Base-by-base conservation (phyloP, 768 basidiomycete species). In the Boletales sp. region DNA sequence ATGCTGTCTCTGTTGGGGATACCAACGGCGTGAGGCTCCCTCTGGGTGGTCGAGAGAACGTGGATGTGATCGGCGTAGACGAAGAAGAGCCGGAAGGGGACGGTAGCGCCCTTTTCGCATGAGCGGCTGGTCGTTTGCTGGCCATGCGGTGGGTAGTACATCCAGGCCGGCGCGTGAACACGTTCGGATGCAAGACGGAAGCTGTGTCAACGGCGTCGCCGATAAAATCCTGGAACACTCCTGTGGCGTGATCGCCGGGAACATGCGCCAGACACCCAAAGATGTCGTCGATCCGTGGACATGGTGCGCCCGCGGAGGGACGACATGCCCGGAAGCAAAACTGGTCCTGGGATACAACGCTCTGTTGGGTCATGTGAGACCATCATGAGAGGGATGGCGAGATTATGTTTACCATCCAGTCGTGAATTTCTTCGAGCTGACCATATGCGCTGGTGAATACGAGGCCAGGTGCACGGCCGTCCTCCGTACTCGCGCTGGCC, bases 281-380 rank as follows among this genome's bases (percentile, higher is more conserved):
- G 21, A 71, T 49, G 45, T 79, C 75, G 61, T 75, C 72, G 54
- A 85, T 81, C 55, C 83, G 83, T 56, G 86, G 73, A 63, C 85
- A 89, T 57, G 74, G 76, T 2, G 83, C 79, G 19, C 65, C 68
- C 1, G 70, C 72, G 32, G 66, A 66, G 21, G 79, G 76, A 48
- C 79, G 80, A 66, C 85, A 88, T 14, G 79, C 84, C 40, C 86
- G 81, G 71, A 88, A 79, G 70, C 87, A 90, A 69, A 87, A 90
- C 54, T 78, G 66, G 40, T 72, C 61, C 53, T 71, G 72, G 5
- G 79, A 74, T 48, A 89, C 72, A 59, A 84, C 86, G 66, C 84
- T 82, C 82, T 84, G 55, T 52, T 32, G 43, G 41, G 50, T 42
- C 34, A 24, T 21, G 52, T 59, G 17, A 56, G 53, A 56, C 43